Conservation (phyloP, 352 stramenopile species). For the Albugo candida region DNA sequence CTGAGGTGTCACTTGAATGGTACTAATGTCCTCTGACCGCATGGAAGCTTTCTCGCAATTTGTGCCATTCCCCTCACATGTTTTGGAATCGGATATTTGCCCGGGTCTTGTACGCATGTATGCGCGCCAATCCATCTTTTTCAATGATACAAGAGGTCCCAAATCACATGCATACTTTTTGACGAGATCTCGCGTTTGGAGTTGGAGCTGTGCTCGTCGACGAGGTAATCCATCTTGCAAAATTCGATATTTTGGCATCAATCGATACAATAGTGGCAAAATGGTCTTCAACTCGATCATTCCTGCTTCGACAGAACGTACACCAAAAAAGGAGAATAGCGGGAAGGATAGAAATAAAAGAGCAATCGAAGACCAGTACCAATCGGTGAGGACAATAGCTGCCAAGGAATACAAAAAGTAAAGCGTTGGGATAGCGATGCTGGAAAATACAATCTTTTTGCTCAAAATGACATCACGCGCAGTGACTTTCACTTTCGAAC, state of each 20-base stretch:
- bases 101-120: constrained; percentile 37
- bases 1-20: neutral
- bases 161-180: constrained; percentile 41
- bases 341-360: constrained; percentile 65
- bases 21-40: neutral
- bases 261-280: constrained; percentile 57
- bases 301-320: constrained; percentile 67
- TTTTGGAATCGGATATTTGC: neutral
- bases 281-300: constrained; percentile 80
- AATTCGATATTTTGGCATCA: constrained; percentile 58
- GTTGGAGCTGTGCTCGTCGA: constrained; percentile 43
- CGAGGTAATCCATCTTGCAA: constrained; percentile 56
- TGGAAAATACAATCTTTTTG: constrained; percentile 88
- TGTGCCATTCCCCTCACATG: neutral
- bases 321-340: constrained; percentile 76
- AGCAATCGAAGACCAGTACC: constrained; percentile 71
- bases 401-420: constrained; percentile 76
- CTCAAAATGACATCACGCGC: constrained; percentile 79
- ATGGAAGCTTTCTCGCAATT: neutral
- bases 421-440: constrained; percentile 75
- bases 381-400: constrained; percentile 61
- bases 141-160: constrained; percentile 40
- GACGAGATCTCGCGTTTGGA: constrained; percentile 56
- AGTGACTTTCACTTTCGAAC: constrained; percentile 83
- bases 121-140: constrained; percentile 63